These are phyloP conservation scores for Prunus padus DNA, from an alignment of 306 rosid genomes.

Conservation along the genomic window DNA sequence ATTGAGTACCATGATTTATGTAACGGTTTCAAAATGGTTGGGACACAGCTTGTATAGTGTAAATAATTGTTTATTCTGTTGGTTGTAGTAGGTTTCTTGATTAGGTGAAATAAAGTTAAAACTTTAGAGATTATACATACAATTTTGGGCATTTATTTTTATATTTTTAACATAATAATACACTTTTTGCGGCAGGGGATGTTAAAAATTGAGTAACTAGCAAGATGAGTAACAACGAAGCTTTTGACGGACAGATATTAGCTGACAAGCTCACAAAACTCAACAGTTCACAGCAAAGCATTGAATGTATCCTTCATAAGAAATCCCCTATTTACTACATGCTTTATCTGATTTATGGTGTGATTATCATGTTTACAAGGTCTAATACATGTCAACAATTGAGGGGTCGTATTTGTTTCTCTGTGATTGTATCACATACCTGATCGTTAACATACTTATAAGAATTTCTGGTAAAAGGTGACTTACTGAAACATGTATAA, in stretches of 20 bases:
- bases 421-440: neutral
- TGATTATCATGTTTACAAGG: neutral
- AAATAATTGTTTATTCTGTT: neutral
- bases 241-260: conserved; percentile 59
- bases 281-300: conserved; percentile 89
- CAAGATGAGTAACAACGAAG: conserved; percentile 60
- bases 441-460: neutral
- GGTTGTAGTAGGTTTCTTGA: neutral
- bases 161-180: neutral
- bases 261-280: conserved; percentile 72
- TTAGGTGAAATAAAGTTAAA: neutral
- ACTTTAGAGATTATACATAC: neutral
- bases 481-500: neutral
- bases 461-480: neutral
- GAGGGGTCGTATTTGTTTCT: neutral
- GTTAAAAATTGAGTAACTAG: conserved; percentile 21
- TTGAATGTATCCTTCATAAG: conserved; percentile 70
- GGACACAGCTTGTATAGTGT: neutral
- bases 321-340: neutral
- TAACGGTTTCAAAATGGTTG: neutral
- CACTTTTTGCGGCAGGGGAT: conserved; percentile 22
- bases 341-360: conserved; percentile 17
- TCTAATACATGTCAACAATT: neutral
- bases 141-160: neutral
- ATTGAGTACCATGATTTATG: neutral